These are phyloP conservation scores for Xylaria curta DNA, from an alignment of 495 filamentous ascomycete species.

Conservation along the genomic window DNA sequence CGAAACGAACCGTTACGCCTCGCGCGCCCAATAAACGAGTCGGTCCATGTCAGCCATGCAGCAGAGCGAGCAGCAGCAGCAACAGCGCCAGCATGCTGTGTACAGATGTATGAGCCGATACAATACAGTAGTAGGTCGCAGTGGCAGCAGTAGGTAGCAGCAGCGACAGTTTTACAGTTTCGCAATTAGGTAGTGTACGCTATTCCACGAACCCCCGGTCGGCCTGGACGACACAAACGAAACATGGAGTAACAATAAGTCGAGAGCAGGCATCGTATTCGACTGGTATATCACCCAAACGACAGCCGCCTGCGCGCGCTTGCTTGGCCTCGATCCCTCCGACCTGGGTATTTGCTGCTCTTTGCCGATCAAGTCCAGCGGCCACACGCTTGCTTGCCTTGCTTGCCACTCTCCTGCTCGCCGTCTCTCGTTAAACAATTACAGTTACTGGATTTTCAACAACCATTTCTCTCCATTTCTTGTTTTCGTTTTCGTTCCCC, in stretches of 20 bases:
- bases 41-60: slow-evolving; percentile 18
- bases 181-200: slow-evolving; percentile 1
- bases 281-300: slow-evolving; percentile 24
- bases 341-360: slow-evolving; percentile 14
- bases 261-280: slow-evolving; percentile 16
- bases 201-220: slow-evolving; percentile 6
- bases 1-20: slow-evolving; percentile 28
- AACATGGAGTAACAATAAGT: slow-evolving; percentile 22
- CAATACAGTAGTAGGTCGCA: not conserved
- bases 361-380: slow-evolving; percentile 16
- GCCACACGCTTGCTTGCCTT: slow-evolving; percentile 18
- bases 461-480: not conserved
- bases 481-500: slow-evolving; percentile 19
- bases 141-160: not conserved
- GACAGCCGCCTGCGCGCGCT: slow-evolving; percentile 24
- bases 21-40: slow-evolving; percentile 17
- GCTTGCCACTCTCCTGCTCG: slow-evolving; percentile 1
- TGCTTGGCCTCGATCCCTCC: slow-evolving; percentile 27
- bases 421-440: slow-evolving; percentile 19
- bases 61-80: not conserved
- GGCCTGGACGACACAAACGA: slow-evolving; percentile 19
- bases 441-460: not conserved
- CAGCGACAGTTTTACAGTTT: slow-evolving; percentile 11
- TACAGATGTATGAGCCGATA: slow-evolving; percentile 11
- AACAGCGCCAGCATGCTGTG: slow-evolving; percentile 11